Base-by-base conservation (phyloP, 352 stramenopile genomes). In the Phytophthora palmivora region DNA sequence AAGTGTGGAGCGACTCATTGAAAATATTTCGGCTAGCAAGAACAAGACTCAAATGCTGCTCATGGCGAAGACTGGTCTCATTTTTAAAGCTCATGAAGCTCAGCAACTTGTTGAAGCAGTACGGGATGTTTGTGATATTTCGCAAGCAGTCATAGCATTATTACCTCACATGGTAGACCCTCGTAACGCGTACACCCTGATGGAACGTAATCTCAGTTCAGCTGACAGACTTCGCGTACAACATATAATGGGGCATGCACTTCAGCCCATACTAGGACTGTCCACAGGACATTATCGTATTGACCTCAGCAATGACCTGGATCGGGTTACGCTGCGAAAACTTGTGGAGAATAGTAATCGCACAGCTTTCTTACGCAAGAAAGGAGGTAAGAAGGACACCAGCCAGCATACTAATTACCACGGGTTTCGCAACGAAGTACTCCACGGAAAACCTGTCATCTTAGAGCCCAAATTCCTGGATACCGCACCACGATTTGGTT, bases 21-120 rank as follows among this genome's bases (percentile, higher is more conserved):
- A 89, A 38, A 94, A 94, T 55, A 90, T 94, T 30, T 78, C 58
- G 9, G 63, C 62, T 18, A 92, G 84, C 58, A 91, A 91, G 63
- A 88, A 90, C 59, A 91, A 94, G 63, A 76, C 64, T 5, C 84
- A 92, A 47, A 94, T 94, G 79, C 67, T 94, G 18, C 59, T 75
- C 22, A 94, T 94, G 79, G 83, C 83, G 51, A 92, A 94, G 55
- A 79, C 80, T 0, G 83, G 85, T 9, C 72, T 92, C 12, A 79
- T 75, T 42, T 94, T 94, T 49, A 86, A 82, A 43, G 72, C 72
- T 8, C 52, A 77, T 19, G 83, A 94, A 36, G 85, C 85, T 6
- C 85, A 94, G 54, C 53, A 87, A 5, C 72, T 94, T 30, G 64
- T 94, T 6, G 76, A 91, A 39, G 76, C 67, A n/a, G 77, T 91